These are phyloP conservation scores for Blastobotrys petasosporus DNA, from an alignment of 1,139 yeast genomes.

Conservation along the genomic window DNA sequence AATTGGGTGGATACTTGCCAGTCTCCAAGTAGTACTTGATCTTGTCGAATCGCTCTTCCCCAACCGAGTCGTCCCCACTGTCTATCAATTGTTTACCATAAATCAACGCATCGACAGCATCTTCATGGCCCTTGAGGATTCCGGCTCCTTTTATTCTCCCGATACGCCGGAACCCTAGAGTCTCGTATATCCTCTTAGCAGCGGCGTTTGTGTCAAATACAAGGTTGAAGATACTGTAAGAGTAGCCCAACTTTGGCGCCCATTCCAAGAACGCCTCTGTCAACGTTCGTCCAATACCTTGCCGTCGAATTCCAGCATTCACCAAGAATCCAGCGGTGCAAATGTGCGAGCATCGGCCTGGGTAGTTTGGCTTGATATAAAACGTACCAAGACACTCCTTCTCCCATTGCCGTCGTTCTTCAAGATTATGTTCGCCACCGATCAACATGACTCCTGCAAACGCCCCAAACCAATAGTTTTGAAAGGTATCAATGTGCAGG, in stretches of 20 bases:
- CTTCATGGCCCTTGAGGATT: conserved; percentile 72
- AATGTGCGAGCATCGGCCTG: conserved; percentile 90
- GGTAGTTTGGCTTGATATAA: conserved; percentile 78
- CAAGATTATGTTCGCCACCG: conserved; percentile 39
- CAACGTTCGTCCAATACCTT: conserved; percentile 81
- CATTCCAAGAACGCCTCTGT: conserved; percentile 81
- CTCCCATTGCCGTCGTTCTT: conserved; percentile 65
- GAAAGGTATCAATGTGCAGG: conserved; percentile 65
- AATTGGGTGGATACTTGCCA: conserved; percentile 78
- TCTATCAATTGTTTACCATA: conserved; percentile 55
- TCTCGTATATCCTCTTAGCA: conserved; percentile 72
- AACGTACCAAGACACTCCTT: conserved; percentile 85
- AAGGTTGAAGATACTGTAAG: conserved; percentile 74
- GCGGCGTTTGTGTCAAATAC: conserved; percentile 86
- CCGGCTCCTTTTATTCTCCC: conserved; percentile 85
- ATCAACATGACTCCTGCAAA: conserved; percentile 79
- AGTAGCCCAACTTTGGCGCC: conserved; percentile 86
- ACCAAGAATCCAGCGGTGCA: conserved; percentile 87
- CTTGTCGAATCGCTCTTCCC: conserved; percentile 66
- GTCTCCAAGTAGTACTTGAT: conserved; percentile 74
- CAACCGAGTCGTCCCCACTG: conserved; percentile 45
- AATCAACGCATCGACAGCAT: conserved; percentile 74
- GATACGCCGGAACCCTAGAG: conserved; percentile 67
- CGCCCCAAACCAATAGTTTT: conserved; percentile 78
- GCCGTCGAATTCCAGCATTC: conserved; percentile 88